A percentile compares a stretch with the other conserved stretches of the same genome.
These are phyloP conservation scores for Hypoxylon rubiginosum DNA, from an alignment of 2,329 filamentous ascomycete species.

Conservation along the genomic window DNA sequence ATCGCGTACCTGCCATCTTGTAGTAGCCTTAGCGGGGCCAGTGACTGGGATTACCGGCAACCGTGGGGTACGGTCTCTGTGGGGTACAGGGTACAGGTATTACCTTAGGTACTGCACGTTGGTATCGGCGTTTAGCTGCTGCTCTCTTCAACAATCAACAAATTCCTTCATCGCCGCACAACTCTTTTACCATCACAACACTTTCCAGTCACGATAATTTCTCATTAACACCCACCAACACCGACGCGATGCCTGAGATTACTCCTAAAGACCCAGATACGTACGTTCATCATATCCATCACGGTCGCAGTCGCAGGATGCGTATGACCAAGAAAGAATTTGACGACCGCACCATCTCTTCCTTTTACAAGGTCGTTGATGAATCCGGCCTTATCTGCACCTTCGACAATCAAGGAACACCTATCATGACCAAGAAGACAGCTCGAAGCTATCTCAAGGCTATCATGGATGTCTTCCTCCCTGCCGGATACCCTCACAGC, in stretches of 20 bases:
- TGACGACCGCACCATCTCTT: too few relatives aligned
- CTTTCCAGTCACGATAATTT: too few relatives aligned
- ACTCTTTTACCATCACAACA: neutral
- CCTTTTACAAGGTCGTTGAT: slow-evolving; percentile 44
- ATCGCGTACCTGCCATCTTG: too few relatives aligned
- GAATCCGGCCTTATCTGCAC: slow-evolving; percentile 47
- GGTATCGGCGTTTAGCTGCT: neutral
- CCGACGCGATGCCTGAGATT: neutral
- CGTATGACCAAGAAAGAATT: too few relatives aligned
- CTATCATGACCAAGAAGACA: slow-evolving; percentile 37
- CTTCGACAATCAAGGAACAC: slow-evolving; percentile 69
- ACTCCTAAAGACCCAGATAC: neutral
- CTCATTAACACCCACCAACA: neutral
- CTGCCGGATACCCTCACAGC: slow-evolving; percentile 87
- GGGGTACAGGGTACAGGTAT: neutral
- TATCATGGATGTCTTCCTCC: slow-evolving; percentile 80
- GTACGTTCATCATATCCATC: too few relatives aligned
- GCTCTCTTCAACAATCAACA: neutral
- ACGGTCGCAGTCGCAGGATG: too few relatives aligned
- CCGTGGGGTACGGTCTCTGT: neutral
- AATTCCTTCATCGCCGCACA: neutral
- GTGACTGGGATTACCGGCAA: too few relatives aligned
- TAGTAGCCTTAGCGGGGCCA: too few relatives aligned
- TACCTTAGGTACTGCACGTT: neutral
- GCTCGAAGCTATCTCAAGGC: slow-evolving; percentile 51